phyloP scores from a whole-genome alignment of 306 rosid genomes.

The Pyrus betulifolia region DNA sequence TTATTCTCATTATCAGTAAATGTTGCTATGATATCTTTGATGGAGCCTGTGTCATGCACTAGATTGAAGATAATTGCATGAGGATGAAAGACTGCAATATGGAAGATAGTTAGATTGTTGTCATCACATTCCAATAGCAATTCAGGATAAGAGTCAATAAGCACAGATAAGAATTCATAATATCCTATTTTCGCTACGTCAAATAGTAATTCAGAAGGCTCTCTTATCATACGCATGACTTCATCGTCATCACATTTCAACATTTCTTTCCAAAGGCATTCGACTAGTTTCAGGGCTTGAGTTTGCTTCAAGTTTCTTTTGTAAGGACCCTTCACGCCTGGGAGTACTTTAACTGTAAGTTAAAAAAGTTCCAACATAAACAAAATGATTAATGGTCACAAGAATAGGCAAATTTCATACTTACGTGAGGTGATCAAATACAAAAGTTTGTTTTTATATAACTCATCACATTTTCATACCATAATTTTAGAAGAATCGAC shows the following conservation, averaged over 20 bases:
- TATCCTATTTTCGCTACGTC: conserved; percentile 20
- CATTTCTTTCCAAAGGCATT: conserved; percentile 3
- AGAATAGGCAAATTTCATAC: too few relatives aligned
- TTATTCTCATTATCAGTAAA: background rate
- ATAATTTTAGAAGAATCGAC: background rate
- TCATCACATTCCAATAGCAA: conserved; percentile 8
- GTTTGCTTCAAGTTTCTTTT: background rate
- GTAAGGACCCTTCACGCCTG: background rate
- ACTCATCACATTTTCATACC: background rate
- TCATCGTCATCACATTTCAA: background rate
- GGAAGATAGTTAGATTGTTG: conserved; percentile 11
- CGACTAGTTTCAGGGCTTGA: conserved; percentile 12
- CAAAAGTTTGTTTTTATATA: background rate
- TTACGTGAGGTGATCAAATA: background rate
- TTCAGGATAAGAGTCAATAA: conserved; percentile 9
- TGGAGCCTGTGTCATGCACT: conserved; percentile 9
- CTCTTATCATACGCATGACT: background rate
- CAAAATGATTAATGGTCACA: background rate
- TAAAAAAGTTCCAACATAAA: background rate
- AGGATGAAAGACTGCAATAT: conserved; percentile 17
- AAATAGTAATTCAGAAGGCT: background rate
- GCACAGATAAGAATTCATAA: conserved; percentile 15
- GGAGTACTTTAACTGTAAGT: background rate
- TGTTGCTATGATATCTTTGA: conserved; percentile 9
- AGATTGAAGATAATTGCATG: conserved; percentile 18